Conservation (phyloP, 2,329 filamentous ascomycete genomes). For the Ophiostoma pallidulum region DNA sequence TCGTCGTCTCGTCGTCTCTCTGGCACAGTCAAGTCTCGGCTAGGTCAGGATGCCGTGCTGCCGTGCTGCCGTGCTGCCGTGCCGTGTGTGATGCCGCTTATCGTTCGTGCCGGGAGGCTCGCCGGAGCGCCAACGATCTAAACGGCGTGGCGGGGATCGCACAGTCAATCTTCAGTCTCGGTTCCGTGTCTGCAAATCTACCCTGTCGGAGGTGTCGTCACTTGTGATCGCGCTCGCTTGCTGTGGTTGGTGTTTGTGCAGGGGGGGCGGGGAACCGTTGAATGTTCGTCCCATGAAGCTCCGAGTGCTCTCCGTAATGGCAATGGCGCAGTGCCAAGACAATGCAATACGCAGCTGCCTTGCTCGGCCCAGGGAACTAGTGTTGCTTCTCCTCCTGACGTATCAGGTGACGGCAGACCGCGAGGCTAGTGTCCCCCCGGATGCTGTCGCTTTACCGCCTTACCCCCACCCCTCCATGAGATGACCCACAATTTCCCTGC, state of each 20-base stretch:
- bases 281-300: slow-evolving; percentile 8
- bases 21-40: too few species aligned
- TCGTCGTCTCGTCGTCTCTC: too few species aligned
- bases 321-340: slow-evolving; percentile 2
- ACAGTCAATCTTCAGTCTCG: neutral
- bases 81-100: too few species aligned
- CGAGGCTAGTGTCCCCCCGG: neutral
- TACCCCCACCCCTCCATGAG: neutral
- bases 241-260: neutral
- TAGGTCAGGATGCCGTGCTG: too few species aligned
- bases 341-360: slow-evolving; percentile 8
- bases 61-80: too few species aligned
- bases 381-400: slow-evolving; percentile 2
- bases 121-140: too few species aligned
- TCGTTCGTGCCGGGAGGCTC: too few species aligned
- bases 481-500: too few species aligned
- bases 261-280: slow-evolving; percentile 3
- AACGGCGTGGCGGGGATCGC: neutral
- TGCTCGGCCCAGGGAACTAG: neutral
- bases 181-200: neutral
- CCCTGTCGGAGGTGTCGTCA: neutral
- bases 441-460: neutral
- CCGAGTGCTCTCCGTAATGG: slow-evolving; percentile 5
- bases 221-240: neutral
- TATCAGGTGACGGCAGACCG: slow-evolving; percentile 8